A percentile compares a stretch with the other conserved stretches of the same genome.
phyloP scores from a whole-genome alignment of 2,329 filamentous ascomycete genomes.

The Clonostachys rhizophaga region DNA sequence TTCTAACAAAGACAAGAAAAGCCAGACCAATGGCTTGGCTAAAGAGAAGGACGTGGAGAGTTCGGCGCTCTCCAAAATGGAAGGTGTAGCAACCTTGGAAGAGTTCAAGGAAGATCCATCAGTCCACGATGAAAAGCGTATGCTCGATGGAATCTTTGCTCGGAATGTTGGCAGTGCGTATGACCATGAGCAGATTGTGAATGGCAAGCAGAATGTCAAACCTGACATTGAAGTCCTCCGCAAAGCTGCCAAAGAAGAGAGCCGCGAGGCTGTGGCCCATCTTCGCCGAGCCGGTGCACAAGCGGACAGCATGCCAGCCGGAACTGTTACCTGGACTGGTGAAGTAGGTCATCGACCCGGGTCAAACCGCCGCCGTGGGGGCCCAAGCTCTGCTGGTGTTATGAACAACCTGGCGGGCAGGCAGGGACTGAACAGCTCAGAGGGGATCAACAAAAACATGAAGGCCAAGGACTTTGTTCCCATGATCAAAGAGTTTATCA shows the following conservation, averaged over 20 bases:
- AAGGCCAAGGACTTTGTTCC: constrained; percentile 59
- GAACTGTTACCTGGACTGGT: constrained; percentile 92
- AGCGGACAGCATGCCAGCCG: constrained; percentile 69
- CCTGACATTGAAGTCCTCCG: constrained; percentile 77
- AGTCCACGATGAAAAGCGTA: constrained; percentile 61
- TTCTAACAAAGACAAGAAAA: neutral
- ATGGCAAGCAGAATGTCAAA: constrained; percentile 64
- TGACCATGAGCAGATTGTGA: constrained; percentile 89
- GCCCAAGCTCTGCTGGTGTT: constrained; percentile 48
- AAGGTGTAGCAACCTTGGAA: constrained; percentile 61
- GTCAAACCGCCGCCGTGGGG: constrained; percentile 38
- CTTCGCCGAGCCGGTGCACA: constrained; percentile 69
- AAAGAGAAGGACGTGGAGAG: constrained; percentile 15
- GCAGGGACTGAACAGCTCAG: constrained; percentile 42
- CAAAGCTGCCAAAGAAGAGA: constrained; percentile 75
- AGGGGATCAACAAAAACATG: constrained; percentile 22
- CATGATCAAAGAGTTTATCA: constrained; percentile 76
- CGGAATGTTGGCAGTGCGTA: constrained; percentile 85
- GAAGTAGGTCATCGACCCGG: constrained; percentile 74
- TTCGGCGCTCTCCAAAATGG: constrained; percentile 39
- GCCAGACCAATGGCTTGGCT: neutral
- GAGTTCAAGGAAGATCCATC: constrained; percentile 52
- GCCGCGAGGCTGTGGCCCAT: constrained; percentile 71
- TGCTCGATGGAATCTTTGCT: constrained; percentile 87
- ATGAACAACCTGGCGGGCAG: constrained; percentile 53